Evolutionary conservation across 306 rosid genomes (phyloP), one percentile per base, ranked within the genome.

Genomic region (Cicer arietinum): DNA sequence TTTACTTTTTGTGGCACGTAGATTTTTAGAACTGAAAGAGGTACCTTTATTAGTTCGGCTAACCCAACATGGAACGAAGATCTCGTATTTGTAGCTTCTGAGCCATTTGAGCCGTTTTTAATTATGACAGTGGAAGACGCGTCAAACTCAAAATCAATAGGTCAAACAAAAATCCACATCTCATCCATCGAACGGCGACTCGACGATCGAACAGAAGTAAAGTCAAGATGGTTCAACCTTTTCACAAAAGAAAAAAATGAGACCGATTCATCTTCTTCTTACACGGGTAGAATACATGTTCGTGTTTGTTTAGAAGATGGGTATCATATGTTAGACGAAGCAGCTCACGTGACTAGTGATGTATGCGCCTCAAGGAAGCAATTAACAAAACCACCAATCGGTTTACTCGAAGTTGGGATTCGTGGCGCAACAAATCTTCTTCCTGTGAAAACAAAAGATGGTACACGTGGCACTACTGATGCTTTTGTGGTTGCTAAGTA

Each of bases 251-350:
- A 86, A 2, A 87, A 88, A 63, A 63, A 84, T 5, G 86, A 86
- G 63, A 59, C 7, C 7, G 78, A 25, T 25, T 25, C 30, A 25
- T 25, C 30, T 25, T 25, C 60, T 1, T 75, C 88, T 0, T 91
- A 94, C 74, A 83, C 87, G 0, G 92, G 98, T 0, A 80, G 96
- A 46, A 88, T 94, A 71, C 97, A 94, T 61, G 67, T 94, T 53
- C 73, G 91, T 2, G 86, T 88, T 5, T 88, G 98, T 69, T 46
- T 94, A 40, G 97, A 94, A 78, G 96, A 94, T 0, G 96, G 96
- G 1, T 94, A 94, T 84, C 98, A 94, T 82, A 94, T 91, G 96
- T 77, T 88, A 8, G 97, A 94, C 25, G 96, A 94, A 74, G 94
- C 92, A 0, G 90, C 92, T 45, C 96, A 91, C 79, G 92, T 91